Conservation (phyloP, 148 eudicot genomes). For the Vaccinium darrowii region DNA sequence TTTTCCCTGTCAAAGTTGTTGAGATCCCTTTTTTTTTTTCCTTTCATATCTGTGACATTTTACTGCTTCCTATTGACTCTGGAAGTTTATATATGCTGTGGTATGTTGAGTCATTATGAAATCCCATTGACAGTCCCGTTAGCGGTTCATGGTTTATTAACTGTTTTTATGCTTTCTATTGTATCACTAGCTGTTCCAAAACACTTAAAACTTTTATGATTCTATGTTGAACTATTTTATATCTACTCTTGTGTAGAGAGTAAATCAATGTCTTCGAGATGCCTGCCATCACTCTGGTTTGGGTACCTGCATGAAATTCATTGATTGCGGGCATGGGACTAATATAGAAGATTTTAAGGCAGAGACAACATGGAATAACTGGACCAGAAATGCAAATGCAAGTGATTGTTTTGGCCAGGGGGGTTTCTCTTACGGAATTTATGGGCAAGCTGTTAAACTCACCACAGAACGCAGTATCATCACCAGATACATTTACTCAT, state of each 20-base stretch:
- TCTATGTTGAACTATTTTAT: background rate
- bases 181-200: too few relatives aligned
- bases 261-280: conserved; percentile 73
- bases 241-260: conserved; percentile 45
- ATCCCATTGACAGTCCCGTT: too few relatives aligned
- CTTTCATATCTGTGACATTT: too few relatives aligned
- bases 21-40: too few relatives aligned
- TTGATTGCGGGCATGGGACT: conserved; percentile 60
- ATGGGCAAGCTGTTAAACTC: conserved; percentile 53
- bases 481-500: conserved; percentile 64
- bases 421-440: conserved; percentile 64
- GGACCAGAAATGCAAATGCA: conserved; percentile 43
- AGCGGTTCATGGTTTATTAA: background rate
- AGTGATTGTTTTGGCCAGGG: conserved; percentile 34
- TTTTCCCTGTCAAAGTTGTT: background rate
- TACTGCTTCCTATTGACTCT: too few relatives aligned
- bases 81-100: too few relatives aligned
- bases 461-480: conserved; percentile 34
- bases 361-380: conserved; percentile 33
- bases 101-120: too few relatives aligned
- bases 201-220: background rate
- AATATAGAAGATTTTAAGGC: background rate
- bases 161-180: background rate
- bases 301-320: conserved; percentile 33
- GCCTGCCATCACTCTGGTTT: conserved; percentile 43